Base-by-base conservation (phyloP, 345 rosid species). In the Noccaea bulbosa region DNA sequence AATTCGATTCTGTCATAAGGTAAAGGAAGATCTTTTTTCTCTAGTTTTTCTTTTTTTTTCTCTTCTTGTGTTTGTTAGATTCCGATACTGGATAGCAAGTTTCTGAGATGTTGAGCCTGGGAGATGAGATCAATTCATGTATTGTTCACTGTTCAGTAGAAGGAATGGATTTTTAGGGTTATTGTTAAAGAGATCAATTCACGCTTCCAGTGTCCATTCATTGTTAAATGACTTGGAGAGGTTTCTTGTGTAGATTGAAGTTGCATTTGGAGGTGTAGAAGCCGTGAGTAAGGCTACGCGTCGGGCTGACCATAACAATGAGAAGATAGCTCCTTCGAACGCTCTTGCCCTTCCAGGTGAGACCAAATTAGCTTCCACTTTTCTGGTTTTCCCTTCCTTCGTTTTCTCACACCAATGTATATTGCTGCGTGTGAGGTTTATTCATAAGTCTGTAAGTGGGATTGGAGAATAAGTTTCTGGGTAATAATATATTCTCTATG, bases 1-100 rank as follows among this genome's bases (percentile, higher is more conserved):
- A 41, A 83, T 90, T 71, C 97, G 97, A 24, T 70, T 73, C 62
- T 82, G 80, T 78, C 85, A 86, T 80, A 92, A 92, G 96, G 96
- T 92, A 77, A 54, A 84, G 77, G 0, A 38, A 20, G 24, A 37
- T 16, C 27, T n/a, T 60, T 60, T 32, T n/a, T n/a, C n/a, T 11
- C 34, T 9, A 27, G 32, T 39, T 66, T 6, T 38, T 46, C 8
- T 35, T 10, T 4, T 30, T 8, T 12, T 8, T 32, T 30, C 8
- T 45, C 14, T 50, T 44, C 66, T 41, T 41, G 6, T 37, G 14
- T 51, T 50, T 33, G 10, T 61, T 43, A 17, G 65, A 34, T 52
- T 27, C 50, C 10, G 33, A 3, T 46, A 64, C 30, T 64, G 35
- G 27, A 10, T 56, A 16, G 27, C 37, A 33, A 55, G 43, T 35